A percentile compares a stretch with the other conserved stretches of the same genome.
Evolutionary conservation across 1,284 basidiomycete genomes (phyloP).

Genomic region (Pterulicium gracile): DNA sequence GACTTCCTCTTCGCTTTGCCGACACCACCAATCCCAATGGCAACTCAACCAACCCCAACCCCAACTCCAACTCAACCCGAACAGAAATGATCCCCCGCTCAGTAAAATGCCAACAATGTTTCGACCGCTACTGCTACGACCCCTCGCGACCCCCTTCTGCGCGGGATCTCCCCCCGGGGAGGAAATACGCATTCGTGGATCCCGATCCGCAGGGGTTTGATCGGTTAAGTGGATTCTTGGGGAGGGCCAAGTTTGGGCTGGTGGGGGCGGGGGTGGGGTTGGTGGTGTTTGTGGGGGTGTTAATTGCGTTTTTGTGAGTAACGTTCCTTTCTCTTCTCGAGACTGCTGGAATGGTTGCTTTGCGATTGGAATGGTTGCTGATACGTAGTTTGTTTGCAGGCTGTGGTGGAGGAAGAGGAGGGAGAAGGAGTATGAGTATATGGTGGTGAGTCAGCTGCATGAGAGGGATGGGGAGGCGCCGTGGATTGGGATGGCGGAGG

Average conservation of each 20-base stretch:
- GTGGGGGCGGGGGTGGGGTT: constrained; percentile 30
- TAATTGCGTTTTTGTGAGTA: constrained; percentile 30
- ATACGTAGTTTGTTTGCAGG: constrained; percentile 12
- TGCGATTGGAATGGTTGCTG: constrained; percentile 2
- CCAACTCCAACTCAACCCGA: too few species aligned
- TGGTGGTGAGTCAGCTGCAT: not conserved
- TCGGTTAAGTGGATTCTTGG: constrained; percentile 27
- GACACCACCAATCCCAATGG: too few species aligned
- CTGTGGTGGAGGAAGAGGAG: constrained; percentile 26
- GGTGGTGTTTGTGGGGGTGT: constrained; percentile 22
- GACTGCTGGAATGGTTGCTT: not conserved
- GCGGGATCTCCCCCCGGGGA: constrained; percentile 25
- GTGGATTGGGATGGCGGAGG: not conserved
- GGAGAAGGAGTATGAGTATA: constrained; percentile 7
- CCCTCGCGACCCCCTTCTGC: constrained; percentile 33
- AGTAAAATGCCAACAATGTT: constrained; percentile 33
- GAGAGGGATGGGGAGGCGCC: not conserved
- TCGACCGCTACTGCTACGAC: constrained; percentile 45
- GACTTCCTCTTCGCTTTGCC: too few species aligned
- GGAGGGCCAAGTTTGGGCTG: constrained; percentile 27
- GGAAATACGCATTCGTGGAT: constrained; percentile 35
- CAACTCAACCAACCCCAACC: too few species aligned
- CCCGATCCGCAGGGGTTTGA: constrained; percentile 35
- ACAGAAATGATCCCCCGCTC: constrained; percentile 29
- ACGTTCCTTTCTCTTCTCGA: constrained; percentile 1